Conservation (phyloP, 1,284 basidiomycete species). For the Trametes hirsuta region DNA sequence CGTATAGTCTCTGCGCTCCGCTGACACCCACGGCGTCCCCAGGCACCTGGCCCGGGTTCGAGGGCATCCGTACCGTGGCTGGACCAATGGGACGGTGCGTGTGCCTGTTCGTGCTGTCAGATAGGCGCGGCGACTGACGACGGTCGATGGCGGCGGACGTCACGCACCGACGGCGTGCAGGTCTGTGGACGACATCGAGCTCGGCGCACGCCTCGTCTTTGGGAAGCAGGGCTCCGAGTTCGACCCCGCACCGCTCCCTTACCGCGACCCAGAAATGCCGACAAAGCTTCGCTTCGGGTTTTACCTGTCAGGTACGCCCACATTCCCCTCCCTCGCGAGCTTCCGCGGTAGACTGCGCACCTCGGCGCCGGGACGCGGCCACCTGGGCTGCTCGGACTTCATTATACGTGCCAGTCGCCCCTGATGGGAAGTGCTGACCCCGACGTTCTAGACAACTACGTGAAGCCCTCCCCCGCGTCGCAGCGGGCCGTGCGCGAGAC, state of each 20-base stretch:
- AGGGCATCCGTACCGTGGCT: slow-evolving; percentile 59
- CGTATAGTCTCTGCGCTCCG: neutral
- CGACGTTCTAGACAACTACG: slow-evolving; percentile 54
- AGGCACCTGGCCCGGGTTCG: slow-evolving; percentile 66
- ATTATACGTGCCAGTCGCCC: too few relatives aligned
- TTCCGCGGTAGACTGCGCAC: too few relatives aligned
- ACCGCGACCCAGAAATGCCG: slow-evolving; percentile 55
- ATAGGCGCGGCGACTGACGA: neutral
- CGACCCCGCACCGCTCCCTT: slow-evolving; percentile 59
- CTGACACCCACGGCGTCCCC: neutral
- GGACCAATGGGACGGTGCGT: slow-evolving; percentile 79
- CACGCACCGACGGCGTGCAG: slow-evolving; percentile 35
- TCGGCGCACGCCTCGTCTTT: slow-evolving; percentile 59
- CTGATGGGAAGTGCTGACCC: neutral
- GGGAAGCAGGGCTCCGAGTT: slow-evolving; percentile 48
- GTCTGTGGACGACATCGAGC: slow-evolving; percentile 68
- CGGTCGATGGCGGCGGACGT: neutral
- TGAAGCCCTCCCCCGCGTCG: slow-evolving; percentile 79
- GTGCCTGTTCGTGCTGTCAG: neutral
- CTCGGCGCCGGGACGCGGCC: too few relatives aligned
- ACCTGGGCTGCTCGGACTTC: too few relatives aligned
- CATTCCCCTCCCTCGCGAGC: neutral
- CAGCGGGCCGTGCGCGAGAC: slow-evolving; percentile 81
- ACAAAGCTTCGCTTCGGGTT: slow-evolving; percentile 73
- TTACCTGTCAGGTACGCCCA: slow-evolving; percentile 57